These are phyloP conservation scores for Gossypium davidsonii DNA, from an alignment of 441 rosid species.

Conservation along the genomic window DNA sequence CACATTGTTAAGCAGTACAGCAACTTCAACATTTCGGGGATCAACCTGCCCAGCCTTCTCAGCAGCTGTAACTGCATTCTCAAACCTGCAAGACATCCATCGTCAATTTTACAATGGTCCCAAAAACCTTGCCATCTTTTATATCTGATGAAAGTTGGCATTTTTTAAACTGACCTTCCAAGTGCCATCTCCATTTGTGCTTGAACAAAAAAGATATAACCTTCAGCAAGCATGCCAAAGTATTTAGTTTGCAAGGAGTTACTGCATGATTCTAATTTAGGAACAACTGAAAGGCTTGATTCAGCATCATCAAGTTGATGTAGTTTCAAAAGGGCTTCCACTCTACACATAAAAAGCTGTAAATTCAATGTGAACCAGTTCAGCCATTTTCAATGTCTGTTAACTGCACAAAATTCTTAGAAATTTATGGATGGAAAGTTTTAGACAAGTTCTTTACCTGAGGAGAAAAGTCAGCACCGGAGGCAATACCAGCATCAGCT, in stretches of 20 bases:
- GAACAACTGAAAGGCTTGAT: conserved; percentile 33
- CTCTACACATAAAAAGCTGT: conserved; percentile 87
- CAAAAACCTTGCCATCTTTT: conserved; percentile 6
- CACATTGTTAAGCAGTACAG: conserved; percentile 59
- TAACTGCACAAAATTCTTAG: neutral
- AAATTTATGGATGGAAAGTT: neutral
- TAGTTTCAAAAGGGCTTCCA: conserved; percentile 72
- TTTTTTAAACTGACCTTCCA: conserved; percentile 65
- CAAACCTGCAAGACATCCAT: conserved; percentile 71
- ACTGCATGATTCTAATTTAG: conserved; percentile 38
- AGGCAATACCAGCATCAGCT: conserved; percentile 61
- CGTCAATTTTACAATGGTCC: conserved; percentile 24
- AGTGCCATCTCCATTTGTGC: conserved; percentile 77
- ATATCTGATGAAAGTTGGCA: conserved; percentile 10
- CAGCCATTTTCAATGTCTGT: conserved; percentile 24
- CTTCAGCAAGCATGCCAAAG: conserved; percentile 75
- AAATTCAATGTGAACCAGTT: conserved; percentile 43
- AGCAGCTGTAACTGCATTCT: conserved; percentile 69
- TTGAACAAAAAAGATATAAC: conserved; percentile 50
- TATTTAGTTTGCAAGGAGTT: conserved; percentile 34
- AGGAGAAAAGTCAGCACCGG: conserved; percentile 76
- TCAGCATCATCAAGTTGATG: conserved; percentile 68
- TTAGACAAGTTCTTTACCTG: conserved; percentile 42
- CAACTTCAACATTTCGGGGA: conserved; percentile 65
- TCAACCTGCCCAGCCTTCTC: conserved; percentile 77